Evolutionary conservation across 2,329 filamentous ascomycete genomes (phyloP), one percentile per base, ranked within the genome.

Genomic region (Penicillium olsonii): DNA sequence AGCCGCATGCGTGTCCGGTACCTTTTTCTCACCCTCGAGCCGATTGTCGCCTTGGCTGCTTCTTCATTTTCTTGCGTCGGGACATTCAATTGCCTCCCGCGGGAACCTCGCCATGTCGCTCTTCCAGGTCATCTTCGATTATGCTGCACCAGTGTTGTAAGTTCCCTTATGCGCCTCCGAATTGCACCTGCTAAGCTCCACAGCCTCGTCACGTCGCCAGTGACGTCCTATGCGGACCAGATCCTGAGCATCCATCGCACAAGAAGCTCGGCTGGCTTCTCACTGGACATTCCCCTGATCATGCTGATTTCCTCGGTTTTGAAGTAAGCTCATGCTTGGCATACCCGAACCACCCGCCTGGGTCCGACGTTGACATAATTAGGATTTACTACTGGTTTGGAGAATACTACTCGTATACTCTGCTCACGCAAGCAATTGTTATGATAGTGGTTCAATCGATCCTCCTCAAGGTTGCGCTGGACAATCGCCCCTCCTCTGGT

Each of bases 361-460:
- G 20, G 33, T 46, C 49, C 29, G 11, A 29, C 38, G 41, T 42
- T 56, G 29, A 59, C 45, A 44, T 22, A 12, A 15, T 11, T 55
- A 84, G 81, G 66, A 70, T 85, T 44, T 85, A 82, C 70, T 86
- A 84, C 74, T 86, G 83, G 83, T 80, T 84, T 62, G 82, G 82
- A 55, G 79, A 80, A 11, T 80, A 78, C 65, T 86, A 82, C 63
- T 81, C 81, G 59, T 69, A 72, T 42, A 75, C 82, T 15, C 75
- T 86, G 34, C 76, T 86, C 53, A 63, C 82, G 40, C 83, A 86
- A 68, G 81, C 83, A 34, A 65, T 78, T 43, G 74, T 84, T 55
- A 86, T 84, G 80, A 76, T 84, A 50, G 63, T 69, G 38, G 77
- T 85, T 8, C 83, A 86, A 66, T 51, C 80, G 29, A 64, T 83